Conservation (phyloP, 2,329 filamentous ascomycete species). For the Phialophora chinensis region DNA sequence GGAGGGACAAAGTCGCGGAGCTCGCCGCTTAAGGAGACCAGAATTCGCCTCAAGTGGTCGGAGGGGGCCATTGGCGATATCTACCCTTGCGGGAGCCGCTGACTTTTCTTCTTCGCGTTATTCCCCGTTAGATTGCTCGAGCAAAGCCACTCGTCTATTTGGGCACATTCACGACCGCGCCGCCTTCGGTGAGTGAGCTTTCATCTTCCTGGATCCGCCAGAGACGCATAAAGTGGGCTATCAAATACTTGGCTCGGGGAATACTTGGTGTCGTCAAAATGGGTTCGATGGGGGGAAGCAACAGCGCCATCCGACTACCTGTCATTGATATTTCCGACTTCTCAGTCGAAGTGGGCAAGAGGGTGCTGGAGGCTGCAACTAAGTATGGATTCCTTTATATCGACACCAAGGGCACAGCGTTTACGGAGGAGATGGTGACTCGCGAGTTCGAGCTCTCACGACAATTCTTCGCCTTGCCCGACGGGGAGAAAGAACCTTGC, state of each 20-base stretch:
- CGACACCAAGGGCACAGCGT: slow-evolving; percentile 72
- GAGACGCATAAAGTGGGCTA: not conserved
- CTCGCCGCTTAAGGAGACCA: not conserved
- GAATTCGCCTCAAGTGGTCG: not conserved
- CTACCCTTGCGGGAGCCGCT: not conserved
- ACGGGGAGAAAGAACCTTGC: slow-evolving; percentile 61
- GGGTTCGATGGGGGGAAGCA: slow-evolving; percentile 9
- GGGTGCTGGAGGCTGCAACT: slow-evolving; percentile 77
- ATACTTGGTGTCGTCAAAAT: not conserved
- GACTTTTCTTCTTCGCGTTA: not conserved
- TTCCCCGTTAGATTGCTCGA: not conserved
- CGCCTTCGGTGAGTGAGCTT: not conserved
- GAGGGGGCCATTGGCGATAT: not conserved
- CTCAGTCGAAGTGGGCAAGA: slow-evolving; percentile 65
- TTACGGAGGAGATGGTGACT: slow-evolving; percentile 70
- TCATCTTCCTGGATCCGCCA: not conserved
- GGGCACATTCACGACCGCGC: not conserved
- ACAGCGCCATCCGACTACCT: slow-evolving; percentile 62
- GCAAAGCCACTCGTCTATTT: not conserved
- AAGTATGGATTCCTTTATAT: slow-evolving; percentile 91
- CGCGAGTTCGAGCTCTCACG: slow-evolving; percentile 73
- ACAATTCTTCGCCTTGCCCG: slow-evolving; percentile 48
- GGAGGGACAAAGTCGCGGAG: not conserved
- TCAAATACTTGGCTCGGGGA: not conserved
- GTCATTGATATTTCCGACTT: slow-evolving; percentile 78